These are phyloP conservation scores for Naematelia encephala DNA, from an alignment of 768 basidiomycete genomes.

Conservation along the genomic window DNA sequence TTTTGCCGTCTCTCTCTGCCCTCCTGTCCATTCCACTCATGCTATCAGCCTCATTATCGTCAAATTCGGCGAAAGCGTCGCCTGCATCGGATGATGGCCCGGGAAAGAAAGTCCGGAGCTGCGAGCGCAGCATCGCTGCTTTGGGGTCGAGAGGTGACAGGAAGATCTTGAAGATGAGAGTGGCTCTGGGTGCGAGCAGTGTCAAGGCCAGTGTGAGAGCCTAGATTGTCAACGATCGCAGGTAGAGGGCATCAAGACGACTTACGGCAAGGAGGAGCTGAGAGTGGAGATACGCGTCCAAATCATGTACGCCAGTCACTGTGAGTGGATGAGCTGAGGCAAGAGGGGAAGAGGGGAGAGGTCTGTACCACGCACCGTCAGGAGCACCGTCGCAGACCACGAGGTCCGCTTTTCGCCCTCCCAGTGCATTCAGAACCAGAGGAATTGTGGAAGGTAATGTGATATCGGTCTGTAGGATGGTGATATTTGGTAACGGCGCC, in stretches of 20 bases:
- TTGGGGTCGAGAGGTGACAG: conserved; percentile 48
- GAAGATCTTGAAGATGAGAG: conserved; percentile 55
- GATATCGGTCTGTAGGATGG: conserved; percentile 54
- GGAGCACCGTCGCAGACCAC: conserved; percentile 57
- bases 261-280: conserved; percentile 54
- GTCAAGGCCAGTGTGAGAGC: conserved; percentile 53
- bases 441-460: conserved; percentile 52
- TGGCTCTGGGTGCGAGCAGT: conserved; percentile 52
- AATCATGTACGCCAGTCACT: conserved; percentile 55
- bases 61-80: conserved; percentile 18
- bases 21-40: conserved; percentile 10
- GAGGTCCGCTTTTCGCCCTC: conserved; percentile 52
- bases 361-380: conserved; percentile 51
- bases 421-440: conserved; percentile 52
- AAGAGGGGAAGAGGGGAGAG: too few relatives aligned
- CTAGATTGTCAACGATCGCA: conserved; percentile 24
- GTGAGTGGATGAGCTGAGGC: not conserved
- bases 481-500: conserved; percentile 53
- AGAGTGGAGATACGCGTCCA: conserved; percentile 55
- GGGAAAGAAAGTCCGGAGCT: conserved; percentile 52
- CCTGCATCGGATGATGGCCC: conserved; percentile 10
- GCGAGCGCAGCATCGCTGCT: conserved; percentile 51
- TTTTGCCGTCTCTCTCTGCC: conserved; percentile 1
- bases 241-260: not conserved
- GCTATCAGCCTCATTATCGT: conserved; percentile 11